Evolutionary conservation across 345 rosid species (phyloP), one percentile per base, ranked within the genome.

Genomic region (Erodium maritimum): DNA sequence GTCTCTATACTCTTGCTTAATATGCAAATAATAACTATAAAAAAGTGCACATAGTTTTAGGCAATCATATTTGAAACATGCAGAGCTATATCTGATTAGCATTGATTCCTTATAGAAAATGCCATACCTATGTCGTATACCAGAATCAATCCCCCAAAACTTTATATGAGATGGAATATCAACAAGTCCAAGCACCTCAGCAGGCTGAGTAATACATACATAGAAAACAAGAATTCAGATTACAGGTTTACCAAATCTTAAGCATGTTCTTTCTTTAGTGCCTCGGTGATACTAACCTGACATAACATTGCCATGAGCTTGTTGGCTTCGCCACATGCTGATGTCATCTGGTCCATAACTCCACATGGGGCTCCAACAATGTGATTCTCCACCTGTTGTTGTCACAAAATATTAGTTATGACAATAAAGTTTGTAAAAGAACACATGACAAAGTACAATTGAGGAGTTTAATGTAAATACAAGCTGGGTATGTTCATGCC

Each of bases 301-400:
- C 99, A 90, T 65, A 94, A 78, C 99, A 94, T 94, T 62, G 95
- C 99, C 69, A 94, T 82, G 54, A 94, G 88, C 70, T 90, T 87
- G 79, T 93, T 83, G 64, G 97, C 90, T 73, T 93, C 99, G 33
- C 99, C 99, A 65, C 97, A 93, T 21, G 95, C 90, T 23, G 99
- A 87, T 54, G 99, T 80, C 99, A 93, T 93, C 82, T 93, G 99
- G 76, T 93, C 99, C 99, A 93, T 93, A 52, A 93, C 94, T 59
- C 99, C 99, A 65, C 99, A 93, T 19, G 99, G 99, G 67, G 99
- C 99, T 74, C 99, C 99, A 73, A 93, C 99, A 67, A 93, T 81
- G 67, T 87, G 97, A 80, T 93, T 93, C 71, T 93, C 99, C 70
- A 93, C 99, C 99, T 93, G 69, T 50, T 34, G 61, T 13, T 14